Evolutionary conservation across 1,284 basidiomycete species (phyloP).

Genomic region (Cutaneotrichosporon sp.): DNA sequence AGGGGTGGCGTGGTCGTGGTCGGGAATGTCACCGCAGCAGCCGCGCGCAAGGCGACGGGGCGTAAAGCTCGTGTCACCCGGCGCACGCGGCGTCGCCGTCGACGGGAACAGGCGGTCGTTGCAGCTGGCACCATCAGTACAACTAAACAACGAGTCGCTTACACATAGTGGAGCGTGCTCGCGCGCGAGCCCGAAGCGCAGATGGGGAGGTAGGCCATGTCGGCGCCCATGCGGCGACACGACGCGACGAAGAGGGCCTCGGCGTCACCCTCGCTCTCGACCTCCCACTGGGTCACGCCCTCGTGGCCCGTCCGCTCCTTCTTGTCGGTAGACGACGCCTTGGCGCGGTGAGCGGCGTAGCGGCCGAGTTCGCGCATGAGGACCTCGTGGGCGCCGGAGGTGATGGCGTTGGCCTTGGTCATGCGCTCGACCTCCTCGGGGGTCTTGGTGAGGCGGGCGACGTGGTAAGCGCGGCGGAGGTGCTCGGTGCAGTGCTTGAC

Average conservation of each 20-base stretch:
- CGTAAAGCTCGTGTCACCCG: conserved; percentile 36
- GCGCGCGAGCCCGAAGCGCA: conserved; percentile 76
- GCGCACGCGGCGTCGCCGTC: conserved; percentile 25
- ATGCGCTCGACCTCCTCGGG: conserved; percentile 67
- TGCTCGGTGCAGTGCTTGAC: conserved; percentile 50
- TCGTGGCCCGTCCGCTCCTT: conserved; percentile 54
- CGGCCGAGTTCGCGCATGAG: conserved; percentile 83
- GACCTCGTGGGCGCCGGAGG: conserved; percentile 77
- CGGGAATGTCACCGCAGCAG: conserved; percentile 39
- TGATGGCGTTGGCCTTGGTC: conserved; percentile 71
- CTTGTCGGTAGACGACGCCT: conserved; percentile 27
- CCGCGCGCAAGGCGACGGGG: conserved; percentile 33
- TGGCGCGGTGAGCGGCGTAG: conserved; percentile 54
- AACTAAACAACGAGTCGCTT: conserved; percentile 48
- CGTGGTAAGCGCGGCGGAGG: conserved; percentile 68
- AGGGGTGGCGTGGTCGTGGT: conserved; percentile 27
- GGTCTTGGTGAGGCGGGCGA: conserved; percentile 70
- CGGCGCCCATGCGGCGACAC: conserved; percentile 71
- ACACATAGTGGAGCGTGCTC: conserved; percentile 82
- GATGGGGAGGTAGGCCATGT: conserved; percentile 86
- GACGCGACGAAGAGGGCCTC: conserved; percentile 85
- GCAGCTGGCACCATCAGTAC: conserved; percentile 28
- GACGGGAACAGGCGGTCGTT: conserved; percentile 47
- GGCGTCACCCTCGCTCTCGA: conserved; percentile 82
- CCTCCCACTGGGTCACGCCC: conserved; percentile 70